Evolutionary conservation across 2,329 filamentous ascomycete genomes (phyloP).

Genomic region (Alternaria hordeiaustralica): DNA sequence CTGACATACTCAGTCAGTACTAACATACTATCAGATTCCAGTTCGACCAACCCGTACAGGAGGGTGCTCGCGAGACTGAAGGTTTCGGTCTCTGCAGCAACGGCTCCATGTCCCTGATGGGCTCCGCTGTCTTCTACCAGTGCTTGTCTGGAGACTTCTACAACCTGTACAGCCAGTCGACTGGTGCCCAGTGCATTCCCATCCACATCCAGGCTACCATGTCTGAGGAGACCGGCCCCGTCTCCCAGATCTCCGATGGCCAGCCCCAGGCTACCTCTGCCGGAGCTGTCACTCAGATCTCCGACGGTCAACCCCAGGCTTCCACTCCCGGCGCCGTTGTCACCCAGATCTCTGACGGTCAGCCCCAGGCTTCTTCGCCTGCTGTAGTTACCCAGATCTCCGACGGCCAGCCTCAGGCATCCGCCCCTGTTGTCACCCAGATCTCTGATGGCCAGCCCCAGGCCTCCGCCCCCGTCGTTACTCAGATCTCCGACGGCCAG

Average conservation of each 20-base stretch:
- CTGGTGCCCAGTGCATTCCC: slow-evolving; percentile 70
- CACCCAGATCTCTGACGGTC: slow-evolving; percentile 39
- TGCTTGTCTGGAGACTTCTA: slow-evolving; percentile 78
- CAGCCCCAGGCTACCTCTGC: slow-evolving; percentile 30
- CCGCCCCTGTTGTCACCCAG: slow-evolving; percentile 28
- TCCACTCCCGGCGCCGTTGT: slow-evolving; percentile 17
- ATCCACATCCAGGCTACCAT: slow-evolving; percentile 40
- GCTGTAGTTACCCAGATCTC: slow-evolving; percentile 29
- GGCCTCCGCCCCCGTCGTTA: slow-evolving; percentile 21
- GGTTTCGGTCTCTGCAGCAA: slow-evolving; percentile 77
- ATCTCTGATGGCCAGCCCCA: slow-evolving; percentile 40
- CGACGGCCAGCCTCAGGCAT: slow-evolving; percentile 32
- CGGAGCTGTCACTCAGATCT: slow-evolving; percentile 31
- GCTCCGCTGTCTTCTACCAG: slow-evolving; percentile 72
- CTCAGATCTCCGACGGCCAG: slow-evolving; percentile 32
- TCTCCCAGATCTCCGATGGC: slow-evolving; percentile 41
- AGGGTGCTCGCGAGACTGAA: slow-evolving; percentile 71
- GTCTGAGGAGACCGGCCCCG: slow-evolving; percentile 4
- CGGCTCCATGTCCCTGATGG: slow-evolving; percentile 67
- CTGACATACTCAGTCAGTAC: not conserved
- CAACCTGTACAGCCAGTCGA: slow-evolving; percentile 79
- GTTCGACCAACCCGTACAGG: slow-evolving; percentile 59
- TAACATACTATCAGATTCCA: slow-evolving; percentile 45
- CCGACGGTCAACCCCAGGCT: slow-evolving; percentile 33
- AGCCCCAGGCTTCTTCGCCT: slow-evolving; percentile 28